Evolutionary conservation across 495 filamentous ascomycete species (phyloP), one percentile per base, ranked within the genome.

Genomic region (Mytilinidion resinicola): DNA sequence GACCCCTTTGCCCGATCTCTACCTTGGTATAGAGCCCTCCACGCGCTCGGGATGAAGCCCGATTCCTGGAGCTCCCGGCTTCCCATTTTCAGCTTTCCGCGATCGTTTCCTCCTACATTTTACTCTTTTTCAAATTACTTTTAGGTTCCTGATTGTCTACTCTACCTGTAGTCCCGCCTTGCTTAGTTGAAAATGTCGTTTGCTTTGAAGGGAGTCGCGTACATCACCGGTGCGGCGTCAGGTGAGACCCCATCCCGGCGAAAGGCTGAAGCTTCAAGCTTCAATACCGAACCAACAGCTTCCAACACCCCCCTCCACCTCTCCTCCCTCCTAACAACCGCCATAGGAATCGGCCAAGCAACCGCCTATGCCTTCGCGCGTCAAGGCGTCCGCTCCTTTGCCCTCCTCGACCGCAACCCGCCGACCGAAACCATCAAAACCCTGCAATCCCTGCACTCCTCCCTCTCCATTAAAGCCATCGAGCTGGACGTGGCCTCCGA

Each of bases 171-270:
- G 25, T 42, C 9, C 2, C 17, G 39, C 39, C 39, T 1, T 42
- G 19, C 33, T 19, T 10, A 49, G 25, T 49, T 10, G 12, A 52
- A 71, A 59, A 68, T 73, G 70, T 65, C 64, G 15, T 60, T 63
- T 39, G 46, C 72, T 20, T 54, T 75, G 37, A 67, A 65, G 58
- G 73, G 73, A 15, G 51, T 69, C 38, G 72, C 72, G 6, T 75
- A 72, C 62, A 69, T 75, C 37, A 74, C 73, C 15, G 73, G 73
- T 12, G 73, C 73, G 34, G 73, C 67, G 9, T 72, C 70, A 56
- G 73, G 72, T 73, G 55, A 55, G 64, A 20, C n/a, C 30, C 3
- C 4, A 21, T 7, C 34, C 51, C 51, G 11, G 17, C 7, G n/a
- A 11, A 35, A 52, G 20, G 9, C 4, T 51, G 47, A 25, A 37